Evolutionary conservation across 352 stramenopile genomes (phyloP).

Genomic region (Globisporangium barbulae): DNA sequence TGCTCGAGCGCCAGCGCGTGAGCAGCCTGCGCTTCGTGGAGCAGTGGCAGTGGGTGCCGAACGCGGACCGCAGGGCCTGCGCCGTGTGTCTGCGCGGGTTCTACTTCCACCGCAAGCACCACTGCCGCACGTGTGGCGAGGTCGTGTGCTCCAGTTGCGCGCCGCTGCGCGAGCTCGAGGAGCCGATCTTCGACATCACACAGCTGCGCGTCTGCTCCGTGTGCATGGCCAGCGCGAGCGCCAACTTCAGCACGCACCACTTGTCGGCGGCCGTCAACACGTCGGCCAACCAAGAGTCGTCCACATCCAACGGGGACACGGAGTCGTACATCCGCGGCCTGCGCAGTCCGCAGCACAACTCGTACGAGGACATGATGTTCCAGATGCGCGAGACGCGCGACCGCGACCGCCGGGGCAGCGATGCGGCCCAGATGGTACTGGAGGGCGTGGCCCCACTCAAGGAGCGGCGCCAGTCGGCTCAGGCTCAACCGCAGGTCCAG

Average conservation of each 20-base stretch:
- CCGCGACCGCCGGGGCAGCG: conserved; percentile 39
- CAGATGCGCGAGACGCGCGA: conserved; percentile 50
- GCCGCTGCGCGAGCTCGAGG: conserved; percentile 66
- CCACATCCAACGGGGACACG: conserved; percentile 47
- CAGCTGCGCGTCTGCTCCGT: conserved; percentile 68
- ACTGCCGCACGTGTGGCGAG: conserved; percentile 73
- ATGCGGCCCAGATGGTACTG: conserved; percentile 22
- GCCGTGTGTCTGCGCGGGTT: conserved; percentile 76
- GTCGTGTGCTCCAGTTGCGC: conserved; percentile 75
- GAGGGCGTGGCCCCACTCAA: neutral
- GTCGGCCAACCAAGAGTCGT: conserved; percentile 33
- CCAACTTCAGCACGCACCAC: conserved; percentile 13
- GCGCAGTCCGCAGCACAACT: conserved; percentile 48
- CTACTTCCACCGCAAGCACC: conserved; percentile 76
- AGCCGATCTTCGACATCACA: conserved; percentile 54
- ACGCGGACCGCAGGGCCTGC: conserved; percentile 74
- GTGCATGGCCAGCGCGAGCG: conserved; percentile 49
- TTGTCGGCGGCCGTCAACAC: conserved; percentile 20
- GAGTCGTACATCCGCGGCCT: conserved; percentile 46
- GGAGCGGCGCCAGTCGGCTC: neutral
- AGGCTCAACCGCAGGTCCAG: conserved; percentile 13
- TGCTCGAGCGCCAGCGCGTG: conserved; percentile 74
- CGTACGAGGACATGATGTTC: conserved; percentile 61
- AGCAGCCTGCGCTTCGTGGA: conserved; percentile 70
- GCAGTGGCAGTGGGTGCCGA: conserved; percentile 73